Conservation (phyloP, 495 filamentous ascomycete genomes). For the Sordaria brevicollis region DNA sequence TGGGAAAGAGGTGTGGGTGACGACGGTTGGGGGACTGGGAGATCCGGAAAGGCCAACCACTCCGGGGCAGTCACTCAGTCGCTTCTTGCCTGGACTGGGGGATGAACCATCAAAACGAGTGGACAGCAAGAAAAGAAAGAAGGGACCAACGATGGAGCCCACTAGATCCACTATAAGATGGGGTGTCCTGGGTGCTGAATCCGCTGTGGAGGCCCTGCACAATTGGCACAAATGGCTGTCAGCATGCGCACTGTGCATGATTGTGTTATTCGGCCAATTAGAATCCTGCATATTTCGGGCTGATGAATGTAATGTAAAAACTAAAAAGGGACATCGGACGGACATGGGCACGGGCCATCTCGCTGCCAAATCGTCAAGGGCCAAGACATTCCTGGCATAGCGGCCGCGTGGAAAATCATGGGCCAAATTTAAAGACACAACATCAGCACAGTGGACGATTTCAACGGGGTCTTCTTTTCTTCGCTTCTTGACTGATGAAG, state of each 20-base stretch:
- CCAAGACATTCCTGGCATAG: not conserved
- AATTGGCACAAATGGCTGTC: not conserved
- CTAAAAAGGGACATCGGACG: not conserved
- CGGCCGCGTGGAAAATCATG: not conserved
- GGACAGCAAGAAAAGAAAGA: not conserved
- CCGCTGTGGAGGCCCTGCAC: not conserved
- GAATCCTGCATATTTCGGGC: no score
- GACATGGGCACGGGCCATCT: not conserved
- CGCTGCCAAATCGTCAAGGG: not conserved
- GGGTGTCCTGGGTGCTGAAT: not conserved
- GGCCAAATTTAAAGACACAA: not conserved
- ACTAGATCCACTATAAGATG: not conserved
- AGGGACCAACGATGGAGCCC: not conserved
- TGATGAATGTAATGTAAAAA: not conserved
- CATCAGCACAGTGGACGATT: not conserved
- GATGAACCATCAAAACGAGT: not conserved
- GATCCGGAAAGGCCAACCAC: not conserved
- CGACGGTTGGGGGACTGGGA: not conserved
- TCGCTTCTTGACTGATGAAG: not conserved
- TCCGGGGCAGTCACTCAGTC: not conserved
- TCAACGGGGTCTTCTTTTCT: not conserved
- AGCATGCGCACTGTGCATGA: not conserved
- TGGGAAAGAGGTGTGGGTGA: not conserved
- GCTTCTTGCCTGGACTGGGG: not conserved
- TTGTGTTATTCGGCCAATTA: no score